Evolutionary conservation across 805 yeast genomes (phyloP).

Genomic region (Wickerhamiella sorbophila): DNA sequence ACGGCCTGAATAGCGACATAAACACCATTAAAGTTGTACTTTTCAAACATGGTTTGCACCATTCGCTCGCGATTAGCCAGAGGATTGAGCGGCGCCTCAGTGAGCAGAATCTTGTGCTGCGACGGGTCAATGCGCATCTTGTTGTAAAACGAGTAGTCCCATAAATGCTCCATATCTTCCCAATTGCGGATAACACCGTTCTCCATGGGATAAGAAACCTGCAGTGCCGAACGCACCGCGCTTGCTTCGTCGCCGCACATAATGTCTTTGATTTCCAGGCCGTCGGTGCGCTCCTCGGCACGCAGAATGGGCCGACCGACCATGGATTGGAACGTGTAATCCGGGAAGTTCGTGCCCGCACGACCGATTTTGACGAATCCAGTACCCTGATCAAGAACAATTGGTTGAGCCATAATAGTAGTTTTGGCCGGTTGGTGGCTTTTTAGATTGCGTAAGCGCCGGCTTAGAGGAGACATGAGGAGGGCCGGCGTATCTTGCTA

Average conservation of each 20-base stretch:
- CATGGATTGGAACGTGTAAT: conserved; percentile 89
- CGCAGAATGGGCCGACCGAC: conserved; percentile 95
- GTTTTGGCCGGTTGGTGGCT: conserved; percentile 16
- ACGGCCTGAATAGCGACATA: conserved; percentile 97
- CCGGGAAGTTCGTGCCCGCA: conserved; percentile 95
- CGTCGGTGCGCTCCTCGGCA: conserved; percentile 81
- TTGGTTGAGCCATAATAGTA: conserved; percentile 15
- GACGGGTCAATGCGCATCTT: conserved; percentile 59
- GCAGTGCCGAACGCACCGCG: conserved; percentile 75
- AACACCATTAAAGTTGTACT: conserved; percentile 79
- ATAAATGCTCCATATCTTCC: conserved; percentile 97
- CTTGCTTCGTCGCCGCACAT: conserved; percentile 98
- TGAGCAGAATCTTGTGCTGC: conserved; percentile 73
- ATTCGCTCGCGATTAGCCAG: conserved; percentile 74
- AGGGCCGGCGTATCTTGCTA: background rate
- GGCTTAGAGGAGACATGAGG: background rate
- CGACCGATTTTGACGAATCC: conserved; percentile 96
- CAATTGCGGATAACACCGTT: conserved; percentile 94
- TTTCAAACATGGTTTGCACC: conserved; percentile 89
- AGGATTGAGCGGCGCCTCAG: conserved; percentile 98
- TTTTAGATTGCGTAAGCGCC: background rate
- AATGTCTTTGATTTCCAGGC: conserved; percentile 75
- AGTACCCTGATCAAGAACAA: conserved; percentile 95
- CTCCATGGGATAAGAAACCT: conserved; percentile 96
- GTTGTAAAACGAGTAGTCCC: conserved; percentile 96